Conservation (phyloP, 1,284 basidiomycete species). For the Thelephora terrestris region DNA sequence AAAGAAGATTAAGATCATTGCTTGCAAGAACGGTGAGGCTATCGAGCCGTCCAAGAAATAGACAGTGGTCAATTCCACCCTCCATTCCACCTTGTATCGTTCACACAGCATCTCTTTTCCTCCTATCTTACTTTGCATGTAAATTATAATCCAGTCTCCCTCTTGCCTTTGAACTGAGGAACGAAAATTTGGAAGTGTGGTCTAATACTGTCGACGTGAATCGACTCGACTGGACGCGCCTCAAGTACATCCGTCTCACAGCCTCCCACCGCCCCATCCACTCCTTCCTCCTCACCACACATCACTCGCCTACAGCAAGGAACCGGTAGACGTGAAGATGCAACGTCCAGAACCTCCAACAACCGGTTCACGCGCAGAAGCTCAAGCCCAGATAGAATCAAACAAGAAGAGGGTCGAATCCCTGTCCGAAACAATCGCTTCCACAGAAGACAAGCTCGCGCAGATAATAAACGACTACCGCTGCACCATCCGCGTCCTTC, state of each 20-base stretch:
- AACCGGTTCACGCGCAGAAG: constrained; percentile 34
- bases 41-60: constrained; percentile 67
- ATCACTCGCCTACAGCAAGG: constrained; percentile 13
- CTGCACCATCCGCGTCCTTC: constrained; percentile 40
- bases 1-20: constrained; percentile 87
- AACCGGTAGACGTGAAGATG: constrained; percentile 10
- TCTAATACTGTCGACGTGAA: too few relatives aligned
- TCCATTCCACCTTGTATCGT: neutral
- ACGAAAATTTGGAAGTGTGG: too few relatives aligned
- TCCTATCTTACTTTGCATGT: neutral
- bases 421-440: constrained; percentile 22
- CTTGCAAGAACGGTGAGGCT: constrained; percentile 87
- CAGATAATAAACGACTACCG: constrained; percentile 45
- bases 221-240: too few relatives aligned
- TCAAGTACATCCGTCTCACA: neutral
- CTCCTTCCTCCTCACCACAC: constrained; percentile 7
- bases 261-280: neutral
- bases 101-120: neutral
- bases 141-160: too few relatives aligned
- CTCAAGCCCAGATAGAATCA: constrained; percentile 26
- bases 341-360: constrained; percentile 45
- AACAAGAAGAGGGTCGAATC: constrained; percentile 12
- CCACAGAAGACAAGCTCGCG: constrained; percentile 43
- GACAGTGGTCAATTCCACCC: constrained; percentile 4
- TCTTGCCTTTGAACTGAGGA: too few relatives aligned